These are phyloP conservation scores for Alternaria sp. DNA, from an alignment of 2,329 filamentous ascomycete genomes.

Conservation along the genomic window DNA sequence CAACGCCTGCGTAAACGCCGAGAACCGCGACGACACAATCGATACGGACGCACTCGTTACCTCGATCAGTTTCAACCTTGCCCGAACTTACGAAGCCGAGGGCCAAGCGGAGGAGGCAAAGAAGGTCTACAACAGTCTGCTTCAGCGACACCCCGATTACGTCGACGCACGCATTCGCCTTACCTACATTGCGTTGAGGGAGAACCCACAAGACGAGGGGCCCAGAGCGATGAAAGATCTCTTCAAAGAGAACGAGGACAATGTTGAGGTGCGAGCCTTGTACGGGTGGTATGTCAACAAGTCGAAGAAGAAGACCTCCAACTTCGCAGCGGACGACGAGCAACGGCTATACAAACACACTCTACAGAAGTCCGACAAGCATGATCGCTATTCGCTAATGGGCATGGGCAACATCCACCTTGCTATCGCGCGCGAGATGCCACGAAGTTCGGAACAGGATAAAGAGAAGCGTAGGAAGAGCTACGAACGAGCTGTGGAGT, in stretches of 20 bases:
- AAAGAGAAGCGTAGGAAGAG: constrained; percentile 87
- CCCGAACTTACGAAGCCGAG: constrained; percentile 87
- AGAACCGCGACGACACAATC: constrained; percentile 73
- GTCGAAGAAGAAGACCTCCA: constrained; percentile 79
- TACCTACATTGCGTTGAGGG: constrained; percentile 85
- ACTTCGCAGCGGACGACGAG: constrained; percentile 87
- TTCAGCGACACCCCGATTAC: constrained; percentile 87
- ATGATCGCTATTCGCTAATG: constrained; percentile 94
- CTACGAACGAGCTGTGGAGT: constrained; percentile 93
- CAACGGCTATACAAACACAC: constrained; percentile 97
- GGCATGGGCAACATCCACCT: constrained; percentile 98
- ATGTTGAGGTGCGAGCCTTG: constrained; percentile 88
- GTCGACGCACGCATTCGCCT: constrained; percentile 88
- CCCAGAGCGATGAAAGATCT: constrained; percentile 85
- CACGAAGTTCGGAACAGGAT: constrained; percentile 84
- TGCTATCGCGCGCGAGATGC: constrained; percentile 89
- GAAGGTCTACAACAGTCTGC: constrained; percentile 84
- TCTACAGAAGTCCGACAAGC: constrained; percentile 86
- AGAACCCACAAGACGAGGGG: constrained; percentile 82
- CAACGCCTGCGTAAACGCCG: constrained; percentile 82
- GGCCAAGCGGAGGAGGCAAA: constrained; percentile 82
- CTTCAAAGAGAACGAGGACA: constrained; percentile 80
- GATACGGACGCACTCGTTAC: constrained; percentile 93
- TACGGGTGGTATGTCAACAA: constrained; percentile 97
- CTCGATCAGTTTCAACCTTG: constrained; percentile 96